Conservation (phyloP, 768 basidiomycete species). For the Pleurotus tuber-regium region DNA sequence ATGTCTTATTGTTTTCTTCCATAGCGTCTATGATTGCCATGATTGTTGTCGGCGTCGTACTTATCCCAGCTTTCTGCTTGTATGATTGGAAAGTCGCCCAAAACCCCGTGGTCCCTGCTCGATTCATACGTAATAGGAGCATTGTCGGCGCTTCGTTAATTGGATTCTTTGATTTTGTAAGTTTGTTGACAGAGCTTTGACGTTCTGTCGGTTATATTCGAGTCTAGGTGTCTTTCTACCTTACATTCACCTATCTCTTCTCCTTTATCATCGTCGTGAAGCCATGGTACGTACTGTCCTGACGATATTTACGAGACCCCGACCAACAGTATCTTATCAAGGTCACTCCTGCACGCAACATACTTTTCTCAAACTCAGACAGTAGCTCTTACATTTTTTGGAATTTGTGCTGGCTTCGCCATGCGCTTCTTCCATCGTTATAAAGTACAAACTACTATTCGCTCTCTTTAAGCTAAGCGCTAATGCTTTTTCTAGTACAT, state of each 20-base stretch:
- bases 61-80: constrained; percentile 39
- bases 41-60: constrained; percentile 42
- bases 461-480: neutral
- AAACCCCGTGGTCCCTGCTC: constrained; percentile 57
- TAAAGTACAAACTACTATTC: constrained; percentile 36
- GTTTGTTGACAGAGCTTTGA: neutral
- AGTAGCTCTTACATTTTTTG: constrained; percentile 61
- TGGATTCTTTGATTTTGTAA: constrained; percentile 62
- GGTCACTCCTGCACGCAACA: constrained; percentile 53
- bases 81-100: constrained; percentile 52
- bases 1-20: constrained; percentile 9
- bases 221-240: constrained; percentile 55
- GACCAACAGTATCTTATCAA: constrained; percentile 27
- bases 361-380: constrained; percentile 66
- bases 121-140: constrained; percentile 57
- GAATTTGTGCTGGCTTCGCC: constrained; percentile 53
- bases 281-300: constrained; percentile 33
- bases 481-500: constrained; percentile 28
- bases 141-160: constrained; percentile 59
- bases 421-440: constrained; percentile 54
- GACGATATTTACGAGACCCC: too few species aligned
- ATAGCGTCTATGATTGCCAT: constrained; percentile 51
- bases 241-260: constrained; percentile 73
- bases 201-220: neutral
- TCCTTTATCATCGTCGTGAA: constrained; percentile 59